These are phyloP conservation scores for Fusarium sp. DNA, from an alignment of 2,329 filamentous ascomycete species.

Conservation along the genomic window DNA sequence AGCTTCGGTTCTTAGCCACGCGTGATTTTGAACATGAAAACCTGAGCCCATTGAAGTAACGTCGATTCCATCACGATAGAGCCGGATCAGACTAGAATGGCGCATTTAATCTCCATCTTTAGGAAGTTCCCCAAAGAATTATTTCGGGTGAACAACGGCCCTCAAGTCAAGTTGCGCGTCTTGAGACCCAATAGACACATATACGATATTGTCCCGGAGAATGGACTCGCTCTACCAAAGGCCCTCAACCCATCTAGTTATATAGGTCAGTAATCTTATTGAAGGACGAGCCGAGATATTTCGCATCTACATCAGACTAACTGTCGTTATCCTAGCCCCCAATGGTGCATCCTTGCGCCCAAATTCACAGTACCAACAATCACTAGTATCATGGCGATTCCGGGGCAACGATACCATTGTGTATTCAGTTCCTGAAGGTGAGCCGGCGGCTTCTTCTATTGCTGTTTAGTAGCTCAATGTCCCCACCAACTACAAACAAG, in stretches of 20 bases:
- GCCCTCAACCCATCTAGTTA: slow-evolving; percentile 8
- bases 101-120: not conserved
- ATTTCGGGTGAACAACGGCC: slow-evolving; percentile 12
- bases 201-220: slow-evolving; percentile 7
- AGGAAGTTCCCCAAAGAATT: slow-evolving; percentile 8
- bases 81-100: not conserved
- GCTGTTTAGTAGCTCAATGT: not conserved
- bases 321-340: slow-evolving; percentile 17
- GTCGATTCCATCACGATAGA: not conserved
- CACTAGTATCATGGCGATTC: slow-evolving; percentile 24
- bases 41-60: not conserved
- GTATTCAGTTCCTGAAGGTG: slow-evolving; percentile 29
- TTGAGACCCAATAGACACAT: not conserved
- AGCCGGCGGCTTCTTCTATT: not conserved
- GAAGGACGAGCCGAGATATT: not conserved
- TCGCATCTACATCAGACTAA: not conserved
- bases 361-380: slow-evolving; percentile 33
- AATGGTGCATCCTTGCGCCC: slow-evolving; percentile 39
- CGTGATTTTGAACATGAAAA: not conserved
- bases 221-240: slow-evolving; percentile 9
- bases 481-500: too few species aligned
- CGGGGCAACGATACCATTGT: slow-evolving; percentile 22
- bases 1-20: not conserved
- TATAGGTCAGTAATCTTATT: not conserved
- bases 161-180: not conserved